A percentile compares a stretch with the other conserved stretches of the same genome.
These are phyloP conservation scores for Verticillium tricorpus DNA, from an alignment of 2,329 filamentous ascomycete genomes.

Conservation along the genomic window DNA sequence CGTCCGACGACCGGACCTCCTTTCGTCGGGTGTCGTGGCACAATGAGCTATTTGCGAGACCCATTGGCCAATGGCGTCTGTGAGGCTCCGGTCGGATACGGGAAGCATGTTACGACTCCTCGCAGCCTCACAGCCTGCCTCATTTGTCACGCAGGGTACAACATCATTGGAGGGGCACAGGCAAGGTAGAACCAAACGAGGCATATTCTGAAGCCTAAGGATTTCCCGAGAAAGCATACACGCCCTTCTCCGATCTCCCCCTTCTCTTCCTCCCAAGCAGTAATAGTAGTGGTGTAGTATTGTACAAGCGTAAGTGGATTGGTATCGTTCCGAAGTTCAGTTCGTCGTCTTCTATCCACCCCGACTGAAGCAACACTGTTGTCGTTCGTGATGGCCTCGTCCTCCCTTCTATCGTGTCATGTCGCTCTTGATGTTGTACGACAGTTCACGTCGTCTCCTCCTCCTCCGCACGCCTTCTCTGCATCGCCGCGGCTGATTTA, in stretches of 20 bases:
- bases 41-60: background rate
- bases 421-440: constrained; percentile 4
- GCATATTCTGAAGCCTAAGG: constrained; percentile 8
- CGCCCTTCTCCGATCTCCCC: constrained; percentile 6
- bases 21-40: background rate
- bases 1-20: constrained; percentile 4
- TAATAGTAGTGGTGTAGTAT: constrained; percentile 7
- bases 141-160: no score
- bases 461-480: constrained; percentile 5
- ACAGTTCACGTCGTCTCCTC: constrained; percentile 6
- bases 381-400: background rate
- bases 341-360: constrained; percentile 12
- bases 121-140: no score
- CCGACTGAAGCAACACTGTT: constrained; percentile 15
- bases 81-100: no score
- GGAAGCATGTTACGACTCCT: no score
- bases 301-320: constrained; percentile 16
- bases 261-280: constrained; percentile 2
- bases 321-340: constrained; percentile 9
- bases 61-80: background rate
- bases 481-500: constrained; percentile 43
- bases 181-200: background rate
- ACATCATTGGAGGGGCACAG: no score
- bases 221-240: constrained; percentile 12
- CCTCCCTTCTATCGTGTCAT: constrained; percentile 3